phyloP scores from a whole-genome alignment of 2,329 filamentous ascomycete genomes.

The Monosporascus sp. region DNA sequence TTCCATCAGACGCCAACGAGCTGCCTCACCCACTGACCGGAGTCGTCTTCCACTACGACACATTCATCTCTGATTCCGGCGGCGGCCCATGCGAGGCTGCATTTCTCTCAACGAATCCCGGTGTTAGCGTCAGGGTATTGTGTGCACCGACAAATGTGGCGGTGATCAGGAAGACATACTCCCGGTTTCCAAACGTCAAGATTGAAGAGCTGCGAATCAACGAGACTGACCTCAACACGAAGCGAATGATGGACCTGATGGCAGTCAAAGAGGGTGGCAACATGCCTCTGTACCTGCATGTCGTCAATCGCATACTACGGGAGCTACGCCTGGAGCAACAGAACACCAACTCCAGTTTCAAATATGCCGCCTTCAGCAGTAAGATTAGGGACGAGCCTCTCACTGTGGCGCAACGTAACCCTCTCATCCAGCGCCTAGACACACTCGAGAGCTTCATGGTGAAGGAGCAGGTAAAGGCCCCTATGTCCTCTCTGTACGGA shows the following conservation, averaged over 20 bases:
- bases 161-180: slow-evolving; percentile 38
- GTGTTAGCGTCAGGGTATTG: slow-evolving; percentile 46
- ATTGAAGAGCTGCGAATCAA: slow-evolving; percentile 49
- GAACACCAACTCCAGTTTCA: slow-evolving; percentile 31
- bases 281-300: slow-evolving; percentile 54
- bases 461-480: neutral
- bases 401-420: slow-evolving; percentile 42
- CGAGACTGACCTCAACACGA: slow-evolving; percentile 49
- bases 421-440: slow-evolving; percentile 56
- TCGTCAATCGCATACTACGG: slow-evolving; percentile 51
- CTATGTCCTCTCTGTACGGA: neutral
- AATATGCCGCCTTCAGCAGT: slow-evolving; percentile 44
- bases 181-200: slow-evolving; percentile 34
- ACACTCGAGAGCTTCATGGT: slow-evolving; percentile 61
- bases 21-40: slow-evolving; percentile 51
- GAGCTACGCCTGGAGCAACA: slow-evolving; percentile 48
- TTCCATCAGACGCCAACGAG: slow-evolving; percentile 37
- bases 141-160: slow-evolving; percentile 49
- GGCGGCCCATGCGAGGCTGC: slow-evolving; percentile 57
- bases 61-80: slow-evolving; percentile 42
- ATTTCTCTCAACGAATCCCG: slow-evolving; percentile 40
- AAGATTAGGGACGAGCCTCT: slow-evolving; percentile 35
- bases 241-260: slow-evolving; percentile 57
- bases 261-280: slow-evolving; percentile 38
- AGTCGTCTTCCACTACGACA: slow-evolving; percentile 62